Base-by-base conservation (phyloP, 73 alveolate genomes). In the Breviolum minutum region DNA sequence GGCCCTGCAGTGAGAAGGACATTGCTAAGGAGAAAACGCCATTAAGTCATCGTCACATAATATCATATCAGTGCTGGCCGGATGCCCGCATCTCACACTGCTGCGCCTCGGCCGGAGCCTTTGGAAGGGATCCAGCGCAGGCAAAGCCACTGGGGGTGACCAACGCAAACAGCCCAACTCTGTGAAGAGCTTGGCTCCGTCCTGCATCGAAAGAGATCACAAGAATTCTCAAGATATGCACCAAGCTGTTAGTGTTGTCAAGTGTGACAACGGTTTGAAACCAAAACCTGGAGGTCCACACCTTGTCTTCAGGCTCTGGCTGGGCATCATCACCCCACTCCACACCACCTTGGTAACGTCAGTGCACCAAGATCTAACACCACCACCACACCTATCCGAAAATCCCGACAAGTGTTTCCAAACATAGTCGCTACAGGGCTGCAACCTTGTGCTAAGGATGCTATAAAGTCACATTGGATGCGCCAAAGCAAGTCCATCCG, bases 401-500 rank as follows among this genome's bases (percentile, higher is more conserved):
- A 40, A 3, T 40, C 54, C 3, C 54, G 3, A 40, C 54, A 40
- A 40, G 54, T 40, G 54, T 40, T 2, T 40, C 54, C 54, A 40
- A 40, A 3, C 54, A 40, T 40, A 40, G 3, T 40, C 54, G 54
- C 54, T 40, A 40, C 6, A 22, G 24, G 24, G 77, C n/a, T 68
- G 77, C 77, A 68, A 68, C 77, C 77, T 17, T 68, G 77, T 40
- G 54, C 54, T 40, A 40, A 40, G 54, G 54, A 40, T 40, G 10
- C 69, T 48, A 68, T n/a, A 29, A 27, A 71, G 76, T 30, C 87
- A 63, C 96, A 90, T 40, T 70, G 87, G n/a, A 90, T 71, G 32
- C 96, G 96, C 96, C 96, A 90, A 27, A 90, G 96, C 30, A 87
- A 90, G 24, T 90, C 96, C 77, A 90, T 24, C 11, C 96, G 96